Base-by-base conservation (phyloP, 1,284 basidiomycete species). In the Cryptococcus hybrid region DNA sequence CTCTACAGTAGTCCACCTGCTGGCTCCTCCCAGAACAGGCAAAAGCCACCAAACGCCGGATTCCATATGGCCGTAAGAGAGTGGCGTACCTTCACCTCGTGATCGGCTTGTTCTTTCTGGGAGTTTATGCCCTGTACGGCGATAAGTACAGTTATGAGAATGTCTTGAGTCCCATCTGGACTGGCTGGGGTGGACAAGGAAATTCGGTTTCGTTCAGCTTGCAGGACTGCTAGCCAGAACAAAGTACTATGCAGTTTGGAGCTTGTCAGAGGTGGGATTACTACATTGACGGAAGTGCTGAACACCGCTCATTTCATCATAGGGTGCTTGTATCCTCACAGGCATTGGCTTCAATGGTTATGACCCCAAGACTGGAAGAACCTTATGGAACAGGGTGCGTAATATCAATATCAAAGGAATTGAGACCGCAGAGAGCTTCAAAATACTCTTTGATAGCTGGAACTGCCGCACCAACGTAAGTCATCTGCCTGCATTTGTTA, bases 271-370 rank as follows among this genome's bases (percentile, higher is more conserved):
- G 66, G 75, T 73, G 48, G 55, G 69, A 60, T n/a, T 3, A 55
- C 3, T 49, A 39, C n/a, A 48, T 18, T 5, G 36, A n/a, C 30
- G 9, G 2, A 24, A 12, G 40, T 30, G 40, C 8, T 55, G 9
- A 18, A 34, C 3, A 12, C 15, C 40, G 30, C 55, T 57, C 45
- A 63, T 43, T 50, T 47, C 13, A 58, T 15, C 30, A 7, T 56
- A 92, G 86, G 92, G 93, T 51, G 92, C 93, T 2, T 89, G 89
- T 61, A 95, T 98, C 59, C 80, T 97, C 51, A 94, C 93, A 5
- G 96, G 96, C 24, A 82, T 94, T n/a, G 95, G 95, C 2, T 99
- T 95, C 83, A 92, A 89, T 52, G 94, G 92, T 1, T 86, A 89
- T 68, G 80, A 85, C 47, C 88, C 88, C 36, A 78, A 82, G 58